Evolutionary conservation across 176 grass and related monocot genomes (phyloP), one percentile per base, ranked within the genome.

Genomic region (Tillandsia fasciculata): DNA sequence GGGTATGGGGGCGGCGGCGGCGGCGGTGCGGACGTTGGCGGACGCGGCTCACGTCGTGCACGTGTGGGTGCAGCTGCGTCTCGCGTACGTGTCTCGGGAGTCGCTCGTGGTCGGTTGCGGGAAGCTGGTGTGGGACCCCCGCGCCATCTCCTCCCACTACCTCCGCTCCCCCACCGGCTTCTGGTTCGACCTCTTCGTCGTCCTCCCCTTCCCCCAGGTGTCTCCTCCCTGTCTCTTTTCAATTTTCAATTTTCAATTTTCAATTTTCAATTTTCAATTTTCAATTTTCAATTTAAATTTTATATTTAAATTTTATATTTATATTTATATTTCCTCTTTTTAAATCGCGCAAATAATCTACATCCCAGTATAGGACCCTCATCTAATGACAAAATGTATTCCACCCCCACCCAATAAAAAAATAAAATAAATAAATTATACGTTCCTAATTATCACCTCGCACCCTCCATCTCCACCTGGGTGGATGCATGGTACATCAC

Each of bases 121-220:
- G 42, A 97, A 97, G 86, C 86, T 97, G n/a, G 84, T 97, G 29
- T 97, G 89, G 93, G 93, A 97, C 84, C 76, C 86, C 12, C 84
- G 87, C 63, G 75, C 82, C 81, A 86, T 97, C 78, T 89, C 93
- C 61, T 69, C 53, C 2, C 86, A 90, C 85, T 97, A 97, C 65
- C 83, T 91, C 1, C 76, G 79, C 3, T 92, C 82, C 8, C 52
- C 64, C 48, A 89, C 84, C 65, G 93, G 89, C 1, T 85, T 97
- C 77, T 92, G 74, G 65, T 87, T 97, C 87, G 93, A 97, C 73
- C 76, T 97, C 81, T 92, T 92, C 84, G 93, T 92, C 76, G 69
- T 97, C 67, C 86, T 97, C 50, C 93, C 93, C 70, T 66, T 92
- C 47, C 93, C 89, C 11, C 93, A 97, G 93, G 93, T 97, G 93